Percentiles rank a stretch among this genome's conserved stretches.
Evolutionary conservation across 2,329 filamentous ascomycete genomes (phyloP).

Genomic region (Clonostachys chloroleuca): DNA sequence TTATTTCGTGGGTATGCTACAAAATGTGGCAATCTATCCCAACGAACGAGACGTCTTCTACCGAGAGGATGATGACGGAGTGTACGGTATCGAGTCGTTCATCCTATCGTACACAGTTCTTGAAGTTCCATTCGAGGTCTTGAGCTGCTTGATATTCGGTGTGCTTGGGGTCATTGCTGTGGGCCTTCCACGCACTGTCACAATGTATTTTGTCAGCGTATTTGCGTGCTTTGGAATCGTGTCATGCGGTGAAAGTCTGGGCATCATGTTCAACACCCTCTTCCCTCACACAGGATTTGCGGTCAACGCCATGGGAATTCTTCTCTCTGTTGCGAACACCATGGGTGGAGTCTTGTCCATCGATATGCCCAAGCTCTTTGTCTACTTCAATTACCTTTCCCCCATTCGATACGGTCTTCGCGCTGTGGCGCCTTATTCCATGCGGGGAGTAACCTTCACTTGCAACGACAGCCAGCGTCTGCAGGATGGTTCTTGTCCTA

Average conservation of each 20-base stretch:
- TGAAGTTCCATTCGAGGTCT: conserved; percentile 68
- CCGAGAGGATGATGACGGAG: conserved; percentile 68
- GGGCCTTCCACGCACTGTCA: conserved; percentile 56
- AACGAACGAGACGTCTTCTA: conserved; percentile 73
- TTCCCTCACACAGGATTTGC: conserved; percentile 73
- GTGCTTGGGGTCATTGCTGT: conserved; percentile 60
- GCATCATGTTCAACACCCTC: conserved; percentile 77
- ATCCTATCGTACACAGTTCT: conserved; percentile 65
- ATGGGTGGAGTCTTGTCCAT: conserved; percentile 71
- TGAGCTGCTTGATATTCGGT: conserved; percentile 62
- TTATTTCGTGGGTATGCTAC: conserved; percentile 74
- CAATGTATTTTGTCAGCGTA: conserved; percentile 63
- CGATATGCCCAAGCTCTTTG: conserved; percentile 60
- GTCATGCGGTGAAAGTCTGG: conserved; percentile 69
- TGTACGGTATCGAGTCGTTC: conserved; percentile 69
- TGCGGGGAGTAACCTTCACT: conserved; percentile 57
- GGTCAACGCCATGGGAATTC: conserved; percentile 65
- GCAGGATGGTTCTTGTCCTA: conserved; percentile 56
- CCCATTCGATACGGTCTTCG: conserved; percentile 67
- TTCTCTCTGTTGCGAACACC: conserved; percentile 66
- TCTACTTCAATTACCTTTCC: conserved; percentile 66
- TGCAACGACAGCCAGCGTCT: conserved; percentile 58
- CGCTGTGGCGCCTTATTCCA: conserved; percentile 62
- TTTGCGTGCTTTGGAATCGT: conserved; percentile 72
- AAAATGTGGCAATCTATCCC: conserved; percentile 73